These are phyloP conservation scores for Penicillium sp. DNA, from an alignment of 2,329 filamentous ascomycete species.

Conservation along the genomic window DNA sequence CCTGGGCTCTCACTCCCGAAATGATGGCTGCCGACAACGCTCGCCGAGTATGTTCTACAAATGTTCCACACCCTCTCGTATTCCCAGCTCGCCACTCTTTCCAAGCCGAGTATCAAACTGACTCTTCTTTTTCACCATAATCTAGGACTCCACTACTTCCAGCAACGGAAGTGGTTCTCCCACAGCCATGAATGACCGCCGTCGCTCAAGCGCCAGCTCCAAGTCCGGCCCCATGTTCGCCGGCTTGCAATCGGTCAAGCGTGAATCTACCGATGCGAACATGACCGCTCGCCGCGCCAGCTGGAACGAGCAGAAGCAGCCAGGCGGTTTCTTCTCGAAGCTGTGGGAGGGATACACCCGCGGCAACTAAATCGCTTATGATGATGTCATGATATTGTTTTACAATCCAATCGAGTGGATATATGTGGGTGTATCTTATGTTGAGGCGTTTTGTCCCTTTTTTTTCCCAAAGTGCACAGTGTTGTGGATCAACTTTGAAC, in stretches of 20 bases:
- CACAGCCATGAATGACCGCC: slow-evolving; percentile 18
- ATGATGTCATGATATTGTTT: neutral
- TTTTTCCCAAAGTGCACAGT: too few species aligned
- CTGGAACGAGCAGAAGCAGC: slow-evolving; percentile 41
- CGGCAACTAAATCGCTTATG: slow-evolving; percentile 12
- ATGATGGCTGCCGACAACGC: slow-evolving; percentile 7
- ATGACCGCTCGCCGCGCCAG: slow-evolving; percentile 35
- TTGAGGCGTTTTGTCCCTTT: too few species aligned
- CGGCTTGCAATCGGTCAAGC: slow-evolving; percentile 42
- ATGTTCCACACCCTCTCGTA: neutral
- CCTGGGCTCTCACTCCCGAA: slow-evolving; percentile 18
- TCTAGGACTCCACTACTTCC: slow-evolving; percentile 26
- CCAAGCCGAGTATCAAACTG: neutral
- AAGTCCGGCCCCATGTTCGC: slow-evolving; percentile 21
- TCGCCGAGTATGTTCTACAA: slow-evolving; percentile 23
- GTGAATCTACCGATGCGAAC: slow-evolving; percentile 33
- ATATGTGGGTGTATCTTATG: too few species aligned
- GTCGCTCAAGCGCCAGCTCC: slow-evolving; percentile 23
- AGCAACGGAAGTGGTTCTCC: slow-evolving; percentile 5
- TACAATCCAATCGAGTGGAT: neutral
- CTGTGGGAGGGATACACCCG: slow-evolving; percentile 40
- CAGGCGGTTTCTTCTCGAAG: slow-evolving; percentile 33
- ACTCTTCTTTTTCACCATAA: neutral
- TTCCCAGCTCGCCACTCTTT: neutral
- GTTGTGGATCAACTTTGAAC: too few species aligned